These are phyloP conservation scores for Barbatosphaeria neglecta DNA, from an alignment of 495 filamentous ascomycete genomes.

Conservation along the genomic window DNA sequence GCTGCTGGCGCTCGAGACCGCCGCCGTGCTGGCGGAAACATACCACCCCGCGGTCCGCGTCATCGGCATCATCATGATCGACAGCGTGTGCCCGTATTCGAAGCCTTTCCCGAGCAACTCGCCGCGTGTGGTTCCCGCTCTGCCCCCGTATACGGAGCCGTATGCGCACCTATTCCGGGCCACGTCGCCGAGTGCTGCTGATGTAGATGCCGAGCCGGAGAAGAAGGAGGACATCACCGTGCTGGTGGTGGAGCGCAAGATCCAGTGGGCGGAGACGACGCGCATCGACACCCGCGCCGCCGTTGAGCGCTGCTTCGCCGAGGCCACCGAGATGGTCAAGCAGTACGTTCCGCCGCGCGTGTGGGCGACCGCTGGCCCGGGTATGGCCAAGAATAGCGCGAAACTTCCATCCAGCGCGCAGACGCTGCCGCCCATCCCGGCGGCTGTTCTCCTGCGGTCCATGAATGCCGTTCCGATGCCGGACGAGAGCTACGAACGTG, in stretches of 20 bases:
- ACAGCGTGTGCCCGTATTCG: conserved; percentile 23
- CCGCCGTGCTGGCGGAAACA: conserved; percentile 16
- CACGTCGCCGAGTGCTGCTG: background rate
- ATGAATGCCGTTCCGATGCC: too few species aligned
- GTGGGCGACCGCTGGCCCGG: conserved; percentile 5
- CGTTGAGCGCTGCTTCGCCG: conserved; percentile 20
- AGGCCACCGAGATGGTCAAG: conserved; percentile 23
- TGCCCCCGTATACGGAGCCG: too few species aligned
- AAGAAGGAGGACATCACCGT: background rate
- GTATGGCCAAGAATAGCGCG: too few species aligned
- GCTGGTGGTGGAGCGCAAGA: conserved; percentile 10
- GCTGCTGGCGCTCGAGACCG: conserved; percentile 26
- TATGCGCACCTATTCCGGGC: too few species aligned
- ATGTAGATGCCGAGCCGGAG: background rate
- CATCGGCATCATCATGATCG: conserved; percentile 33
- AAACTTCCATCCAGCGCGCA: too few species aligned
- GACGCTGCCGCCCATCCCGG: too few species aligned
- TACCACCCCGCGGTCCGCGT: conserved; percentile 10
- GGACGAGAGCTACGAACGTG: too few species aligned
- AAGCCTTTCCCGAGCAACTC: background rate
- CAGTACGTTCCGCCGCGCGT: conserved; percentile 24
- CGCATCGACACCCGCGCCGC: conserved; percentile 21
- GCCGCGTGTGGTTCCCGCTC: too few species aligned
- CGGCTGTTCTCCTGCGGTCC: too few species aligned
- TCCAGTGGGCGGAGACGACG: conserved; percentile 19